A percentile compares a stretch with the other conserved stretches of the same genome.
These are phyloP conservation scores for Pinus taeda DNA, from an alignment of 75 land plant species.

Conservation along the genomic window DNA sequence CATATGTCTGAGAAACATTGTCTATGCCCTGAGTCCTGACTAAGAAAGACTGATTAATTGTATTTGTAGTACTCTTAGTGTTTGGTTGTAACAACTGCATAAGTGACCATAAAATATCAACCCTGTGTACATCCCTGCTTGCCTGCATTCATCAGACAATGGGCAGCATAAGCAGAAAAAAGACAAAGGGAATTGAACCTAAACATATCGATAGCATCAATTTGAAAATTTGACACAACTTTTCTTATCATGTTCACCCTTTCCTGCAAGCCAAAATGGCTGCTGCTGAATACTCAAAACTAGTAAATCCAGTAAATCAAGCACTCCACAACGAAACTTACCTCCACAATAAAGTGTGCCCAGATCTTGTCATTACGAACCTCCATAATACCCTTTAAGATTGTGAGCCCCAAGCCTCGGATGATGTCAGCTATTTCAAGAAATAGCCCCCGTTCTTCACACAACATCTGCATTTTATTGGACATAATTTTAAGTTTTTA, in stretches of 20 bases:
- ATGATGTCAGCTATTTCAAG: conserved; percentile 79
- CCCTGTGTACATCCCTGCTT: conserved; percentile 49
- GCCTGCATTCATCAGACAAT: conserved; percentile 33
- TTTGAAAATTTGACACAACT: neutral
- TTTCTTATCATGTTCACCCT: neutral
- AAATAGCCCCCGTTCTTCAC: conserved; percentile 74
- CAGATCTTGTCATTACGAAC: conserved; percentile 63
- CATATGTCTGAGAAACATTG: conserved; percentile 9
- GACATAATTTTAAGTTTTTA: neutral
- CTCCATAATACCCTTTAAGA: conserved; percentile 85
- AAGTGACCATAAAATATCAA: conserved; percentile 63
- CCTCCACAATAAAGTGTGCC: conserved; percentile 87
- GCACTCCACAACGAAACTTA: conserved; percentile 16
- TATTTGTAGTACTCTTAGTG: conserved; percentile 10
- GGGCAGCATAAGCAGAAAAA: neutral
- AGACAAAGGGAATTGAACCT: neutral
- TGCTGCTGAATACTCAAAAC: neutral
- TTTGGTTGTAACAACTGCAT: conserved; percentile 53
- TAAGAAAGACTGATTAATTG: neutral
- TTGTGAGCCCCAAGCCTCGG: conserved; percentile 71
- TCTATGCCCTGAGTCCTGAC: conserved; percentile 1
- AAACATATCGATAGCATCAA: neutral
- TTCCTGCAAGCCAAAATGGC: neutral
- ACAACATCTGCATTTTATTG: conserved; percentile 58
- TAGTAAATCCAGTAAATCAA: neutral